A percentile compares a stretch with the other conserved stretches of the same genome.
Conservation (phyloP, 176 grass and related monocot species). For the Triticum timopheevii region DNA sequence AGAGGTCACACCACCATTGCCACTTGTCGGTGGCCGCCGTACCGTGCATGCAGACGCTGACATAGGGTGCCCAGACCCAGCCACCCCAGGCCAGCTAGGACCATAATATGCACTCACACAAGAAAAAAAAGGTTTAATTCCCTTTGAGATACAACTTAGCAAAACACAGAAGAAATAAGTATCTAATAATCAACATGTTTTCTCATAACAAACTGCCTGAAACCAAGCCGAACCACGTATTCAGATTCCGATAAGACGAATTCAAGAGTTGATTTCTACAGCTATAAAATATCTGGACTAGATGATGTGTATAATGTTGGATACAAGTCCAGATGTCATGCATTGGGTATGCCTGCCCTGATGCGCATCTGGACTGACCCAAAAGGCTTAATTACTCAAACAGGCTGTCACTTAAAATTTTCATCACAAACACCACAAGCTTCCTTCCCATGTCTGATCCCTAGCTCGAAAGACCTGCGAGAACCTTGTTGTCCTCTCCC, state of each 20-base stretch:
- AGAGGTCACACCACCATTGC: too few species aligned
- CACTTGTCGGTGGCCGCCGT: too few species aligned
- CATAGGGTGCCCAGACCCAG: too few species aligned
- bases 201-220: background rate
- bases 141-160: too few species aligned
- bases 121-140: too few species aligned
- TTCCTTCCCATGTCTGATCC: slow-evolving; percentile 10
- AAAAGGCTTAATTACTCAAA: slow-evolving; percentile 3
- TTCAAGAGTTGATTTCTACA: background rate
- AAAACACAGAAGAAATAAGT: slow-evolving; percentile 16
- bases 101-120: too few species aligned
- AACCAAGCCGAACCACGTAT: background rate
- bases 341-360: background rate
- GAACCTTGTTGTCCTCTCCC: slow-evolving; percentile 37
- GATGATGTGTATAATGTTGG: background rate
- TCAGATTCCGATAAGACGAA: background rate
- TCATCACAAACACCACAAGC: background rate
- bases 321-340: background rate
- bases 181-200: background rate
- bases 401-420: background rate
- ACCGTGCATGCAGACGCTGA: too few species aligned
- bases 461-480: background rate
- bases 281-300: background rate
- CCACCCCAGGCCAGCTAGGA: too few species aligned
- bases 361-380: background rate